Evolutionary conservation across 2,329 filamentous ascomycete species (phyloP), one percentile per base, ranked within the genome.

Genomic region (Cryphonectria carpinicola): DNA sequence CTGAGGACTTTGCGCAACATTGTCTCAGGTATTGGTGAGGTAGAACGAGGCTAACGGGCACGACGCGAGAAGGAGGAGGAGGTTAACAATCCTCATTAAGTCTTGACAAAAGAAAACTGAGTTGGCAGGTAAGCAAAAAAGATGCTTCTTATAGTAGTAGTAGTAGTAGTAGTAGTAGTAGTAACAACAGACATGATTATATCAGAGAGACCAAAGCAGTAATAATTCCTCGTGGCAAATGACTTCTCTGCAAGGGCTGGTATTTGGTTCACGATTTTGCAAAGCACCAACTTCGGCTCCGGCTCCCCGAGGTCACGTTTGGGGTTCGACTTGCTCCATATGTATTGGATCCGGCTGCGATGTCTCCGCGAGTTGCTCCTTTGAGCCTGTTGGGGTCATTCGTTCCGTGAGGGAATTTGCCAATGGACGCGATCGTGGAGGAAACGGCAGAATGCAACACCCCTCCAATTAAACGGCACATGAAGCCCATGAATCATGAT

Each of bases 1-100:
- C 0, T 19, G 17, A 71, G 46, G 28, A 64, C 4, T 11, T 69
- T 71, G 28, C 70, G 63, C 22, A 69, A 46, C 0, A 58, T 58
- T 8, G 1, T 58, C 0, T 58, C 25, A 58, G 5, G 10, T 32
- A 32, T 32, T 25, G 8, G 54, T 56, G 4, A 66, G 52, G 0
- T 63, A 66, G 6, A 69, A 66, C 56, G 0, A 71, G 32, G 3
- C 69, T 46, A 0, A 11, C 8, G 43, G 43, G 43, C 17, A 49
- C 43, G 4, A 28, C 37, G 8, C 3, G 37, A 39, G 37, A 13
- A 39, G 37, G 10, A 39, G 37, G 10, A 39, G 37, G 37, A 10
- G 37, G 37, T 10, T 10, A 39, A 2, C 5, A 56, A 4, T 56
- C 4, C 25, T 17, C 52, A 28, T 4, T 11, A 17, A 19, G 13